phyloP scores from a whole-genome alignment of 352 stramenopile species.

The Elongisporangium prolatum region DNA sequence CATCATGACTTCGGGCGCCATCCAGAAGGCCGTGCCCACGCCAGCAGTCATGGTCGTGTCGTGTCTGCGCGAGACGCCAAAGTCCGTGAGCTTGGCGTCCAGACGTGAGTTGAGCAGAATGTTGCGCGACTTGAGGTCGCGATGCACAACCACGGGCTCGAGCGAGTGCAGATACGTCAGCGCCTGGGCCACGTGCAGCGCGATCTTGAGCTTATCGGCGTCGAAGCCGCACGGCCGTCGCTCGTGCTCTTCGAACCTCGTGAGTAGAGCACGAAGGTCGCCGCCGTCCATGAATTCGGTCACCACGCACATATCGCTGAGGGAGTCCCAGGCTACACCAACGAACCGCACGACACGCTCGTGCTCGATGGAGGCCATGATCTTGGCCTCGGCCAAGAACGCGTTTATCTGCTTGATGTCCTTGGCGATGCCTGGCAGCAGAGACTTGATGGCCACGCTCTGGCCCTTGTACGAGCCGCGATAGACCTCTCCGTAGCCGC shows the following conservation, averaged over 20 bases:
- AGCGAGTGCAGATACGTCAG: slow-evolving; percentile 45
- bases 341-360: slow-evolving; percentile 34
- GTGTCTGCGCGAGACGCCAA: slow-evolving; percentile 30
- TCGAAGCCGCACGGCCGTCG: slow-evolving; percentile 26
- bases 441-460: slow-evolving; percentile 52
- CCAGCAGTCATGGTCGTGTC: slow-evolving; percentile 31
- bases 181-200: slow-evolving; percentile 22
- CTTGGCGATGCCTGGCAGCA: slow-evolving; percentile 26
- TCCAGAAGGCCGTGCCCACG: slow-evolving; percentile 34
- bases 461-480: slow-evolving; percentile 35
- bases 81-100: slow-evolving; percentile 45
- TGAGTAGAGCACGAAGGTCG: slow-evolving; percentile 32
- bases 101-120: slow-evolving; percentile 24
- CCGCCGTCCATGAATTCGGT: slow-evolving; percentile 40
- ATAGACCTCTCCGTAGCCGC: slow-evolving; percentile 51
- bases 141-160: slow-evolving; percentile 28
- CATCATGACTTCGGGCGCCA: slow-evolving; percentile 43
- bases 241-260: slow-evolving; percentile 19
- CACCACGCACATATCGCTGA: slow-evolving; percentile 33
- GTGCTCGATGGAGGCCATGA: slow-evolving; percentile 38
- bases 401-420: slow-evolving; percentile 27
- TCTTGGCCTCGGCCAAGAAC: slow-evolving; percentile 45
- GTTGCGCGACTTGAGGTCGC: slow-evolving; percentile 52
- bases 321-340: slow-evolving; percentile 45
- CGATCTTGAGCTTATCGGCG: slow-evolving; percentile 24